These are phyloP conservation scores for Yarrowia yakushimensis DNA, from an alignment of 805 yeast species.

Conservation along the genomic window DNA sequence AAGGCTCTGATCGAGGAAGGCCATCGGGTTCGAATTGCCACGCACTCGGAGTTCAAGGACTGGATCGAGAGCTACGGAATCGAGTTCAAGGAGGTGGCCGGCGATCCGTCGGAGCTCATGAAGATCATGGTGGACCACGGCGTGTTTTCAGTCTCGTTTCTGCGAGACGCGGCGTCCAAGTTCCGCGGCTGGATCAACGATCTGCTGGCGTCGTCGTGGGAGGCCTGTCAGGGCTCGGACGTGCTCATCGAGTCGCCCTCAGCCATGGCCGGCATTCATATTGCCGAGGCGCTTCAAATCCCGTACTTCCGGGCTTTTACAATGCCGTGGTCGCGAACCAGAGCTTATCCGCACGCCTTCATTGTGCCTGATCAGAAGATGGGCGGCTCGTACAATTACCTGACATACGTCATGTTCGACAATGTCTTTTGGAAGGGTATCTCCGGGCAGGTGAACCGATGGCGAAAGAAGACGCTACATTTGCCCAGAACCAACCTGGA, in stretches of 20 bases:
- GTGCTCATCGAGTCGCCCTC: conserved; percentile 92
- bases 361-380: conserved; percentile 89
- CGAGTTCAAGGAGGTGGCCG: conserved; percentile 73
- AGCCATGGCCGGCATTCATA: conserved; percentile 92
- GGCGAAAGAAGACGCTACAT: conserved; percentile 70
- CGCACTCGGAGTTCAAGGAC: conserved; percentile 74
- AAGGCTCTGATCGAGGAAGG: conserved; percentile 77
- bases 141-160: conserved; percentile 72
- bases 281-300: conserved; percentile 85
- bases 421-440: conserved; percentile 92
- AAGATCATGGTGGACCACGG: conserved; percentile 89
- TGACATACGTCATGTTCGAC: conserved; percentile 91
- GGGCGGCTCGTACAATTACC: conserved; percentile 88
- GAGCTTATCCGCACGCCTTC: conserved; percentile 96
- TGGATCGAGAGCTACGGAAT: conserved; percentile 72
- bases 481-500: conserved; percentile 68
- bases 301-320: conserved; percentile 95
- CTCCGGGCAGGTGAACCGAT: conserved; percentile 76
- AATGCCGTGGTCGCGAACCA: conserved; percentile 97
- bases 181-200: conserved; percentile 83
- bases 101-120: conserved; percentile 91
- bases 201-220: conserved; percentile 71
- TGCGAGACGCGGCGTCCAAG: conserved; percentile 75
- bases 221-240: conserved; percentile 77
- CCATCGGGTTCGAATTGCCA: conserved; percentile 77